These are phyloP conservation scores for Fomitiporia mediterranea DNA, from an alignment of 1,284 basidiomycete species.

Conservation along the genomic window DNA sequence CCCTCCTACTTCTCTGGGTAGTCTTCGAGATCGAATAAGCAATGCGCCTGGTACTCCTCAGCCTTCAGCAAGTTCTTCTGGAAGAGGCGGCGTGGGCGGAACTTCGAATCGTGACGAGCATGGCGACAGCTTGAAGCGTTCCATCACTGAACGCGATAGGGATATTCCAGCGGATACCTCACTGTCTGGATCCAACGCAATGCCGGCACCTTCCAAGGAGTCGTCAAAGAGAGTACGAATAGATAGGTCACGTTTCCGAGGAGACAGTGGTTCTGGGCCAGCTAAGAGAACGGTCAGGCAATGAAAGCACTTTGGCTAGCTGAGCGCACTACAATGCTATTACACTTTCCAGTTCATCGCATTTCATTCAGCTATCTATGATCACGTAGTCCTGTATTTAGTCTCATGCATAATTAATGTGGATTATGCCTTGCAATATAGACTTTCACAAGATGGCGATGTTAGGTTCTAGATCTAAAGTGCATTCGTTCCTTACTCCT, in stretches of 20 bases:
- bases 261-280: background rate
- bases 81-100: constrained; percentile 17
- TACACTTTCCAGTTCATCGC: too few relatives aligned
- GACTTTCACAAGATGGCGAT: too few relatives aligned
- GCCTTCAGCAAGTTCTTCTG: constrained; percentile 13
- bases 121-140: constrained; percentile 59
- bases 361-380: too few relatives aligned
- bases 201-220: background rate
- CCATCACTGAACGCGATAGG: constrained; percentile 39
- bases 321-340: too few relatives aligned
- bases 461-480: too few relatives aligned
- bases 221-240: constrained; percentile 34
- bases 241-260: constrained; percentile 45
- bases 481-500: too few relatives aligned
- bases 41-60: background rate
- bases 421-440: too few relatives aligned
- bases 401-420: too few relatives aligned
- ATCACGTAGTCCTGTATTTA: too few relatives aligned
- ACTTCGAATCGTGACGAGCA: constrained; percentile 52
- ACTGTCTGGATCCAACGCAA: background rate
- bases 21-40: constrained; percentile 14
- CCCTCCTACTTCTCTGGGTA: constrained; percentile 1
- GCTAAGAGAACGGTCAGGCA: constrained; percentile 1
- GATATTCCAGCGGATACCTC: background rate
- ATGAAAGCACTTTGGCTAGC: too few relatives aligned